Evolutionary conservation across 345 rosid species (phyloP), one percentile per base, ranked within the genome.

Genomic region (Brassica nigra): DNA sequence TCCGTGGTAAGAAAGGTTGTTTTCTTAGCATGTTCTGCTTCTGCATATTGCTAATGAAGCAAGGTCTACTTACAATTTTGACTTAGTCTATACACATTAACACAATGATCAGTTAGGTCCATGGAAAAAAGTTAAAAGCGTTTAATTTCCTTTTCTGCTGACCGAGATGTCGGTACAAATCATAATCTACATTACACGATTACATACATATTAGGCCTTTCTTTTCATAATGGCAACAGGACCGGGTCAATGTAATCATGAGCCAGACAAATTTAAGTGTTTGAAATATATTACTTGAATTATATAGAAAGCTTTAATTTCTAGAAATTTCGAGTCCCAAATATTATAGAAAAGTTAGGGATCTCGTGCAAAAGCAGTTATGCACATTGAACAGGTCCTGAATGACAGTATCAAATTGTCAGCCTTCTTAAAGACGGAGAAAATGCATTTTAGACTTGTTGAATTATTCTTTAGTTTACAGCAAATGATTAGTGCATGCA

Each of bases 61-160:
- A 58, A 23, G 14, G 15, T 59, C 33, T 27, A 59, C 27, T 59
- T n/a, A 52, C 58, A 52, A 6, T 6, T 44, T 52, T 52, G 58
- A 59, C 64, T 9, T 59, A 4, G 11, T 59, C 4, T 59, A 27
- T 59, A 27, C 33, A 55, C 62, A 54, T 6, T 0, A 11, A 54
- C 39, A 64, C 15, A 66, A 74, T 49, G 63, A 74, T 74, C 44
- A 62, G 69, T 62, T 44, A 44, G 70, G 69, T 63, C 62, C 31
- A 30, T 30, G 44, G 20, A 59, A 59, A 15, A 62, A 34, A 58
- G 62, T 8, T 70, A 9, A 4, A 34, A 18, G 6, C 18, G 30
- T 55, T 62, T 62, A 28, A 14, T 42, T 39, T 47, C 42, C 44
- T 62, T 62, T 31, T 62, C 29, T 42, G 29, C 18, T 62, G 70